These are phyloP conservation scores for Incumbomyces delicatus DNA, from an alignment of 2,329 filamentous ascomycete genomes.

Conservation along the genomic window DNA sequence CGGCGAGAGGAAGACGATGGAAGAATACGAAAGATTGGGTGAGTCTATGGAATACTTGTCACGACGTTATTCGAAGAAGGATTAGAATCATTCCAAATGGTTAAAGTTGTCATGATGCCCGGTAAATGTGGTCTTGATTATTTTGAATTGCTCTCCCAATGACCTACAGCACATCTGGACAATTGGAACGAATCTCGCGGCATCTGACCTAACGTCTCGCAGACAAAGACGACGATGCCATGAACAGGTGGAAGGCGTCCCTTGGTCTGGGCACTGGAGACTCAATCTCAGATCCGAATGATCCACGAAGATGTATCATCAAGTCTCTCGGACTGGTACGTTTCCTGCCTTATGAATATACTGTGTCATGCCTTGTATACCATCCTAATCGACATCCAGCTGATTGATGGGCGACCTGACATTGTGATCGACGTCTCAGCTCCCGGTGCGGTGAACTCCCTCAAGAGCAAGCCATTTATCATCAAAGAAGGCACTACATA, in stretches of 20 bases:
- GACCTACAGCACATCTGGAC: background rate
- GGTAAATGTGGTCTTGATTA: background rate
- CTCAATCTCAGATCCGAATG: constrained; percentile 64
- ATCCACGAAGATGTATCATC: constrained; percentile 88
- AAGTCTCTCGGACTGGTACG: constrained; percentile 65
- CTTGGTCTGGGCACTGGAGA: constrained; percentile 70
- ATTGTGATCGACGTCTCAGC: constrained; percentile 80
- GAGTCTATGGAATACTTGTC: constrained; percentile 38
- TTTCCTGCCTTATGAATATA: background rate
- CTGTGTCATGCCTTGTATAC: too few relatives aligned
- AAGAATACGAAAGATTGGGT: constrained; percentile 92
- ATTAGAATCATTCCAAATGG: background rate
- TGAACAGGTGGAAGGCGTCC: constrained; percentile 95
- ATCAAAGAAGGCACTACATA: constrained; percentile 95
- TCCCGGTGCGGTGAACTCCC: constrained; percentile 60
- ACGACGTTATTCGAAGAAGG: background rate
- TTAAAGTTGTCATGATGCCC: background rate
- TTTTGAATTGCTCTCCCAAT: background rate
- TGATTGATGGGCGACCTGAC: constrained; percentile 69
- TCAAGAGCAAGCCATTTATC: constrained; percentile 88
- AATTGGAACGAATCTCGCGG: too few relatives aligned
- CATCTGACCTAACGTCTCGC: constrained; percentile 3
- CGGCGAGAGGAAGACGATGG: constrained; percentile 95
- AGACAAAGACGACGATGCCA: constrained; percentile 76
- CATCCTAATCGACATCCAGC: constrained; percentile 24